phyloP scores from a whole-genome alignment of 1,139 yeast genomes.

The Yamadazyma kanchanaburiensis region DNA sequence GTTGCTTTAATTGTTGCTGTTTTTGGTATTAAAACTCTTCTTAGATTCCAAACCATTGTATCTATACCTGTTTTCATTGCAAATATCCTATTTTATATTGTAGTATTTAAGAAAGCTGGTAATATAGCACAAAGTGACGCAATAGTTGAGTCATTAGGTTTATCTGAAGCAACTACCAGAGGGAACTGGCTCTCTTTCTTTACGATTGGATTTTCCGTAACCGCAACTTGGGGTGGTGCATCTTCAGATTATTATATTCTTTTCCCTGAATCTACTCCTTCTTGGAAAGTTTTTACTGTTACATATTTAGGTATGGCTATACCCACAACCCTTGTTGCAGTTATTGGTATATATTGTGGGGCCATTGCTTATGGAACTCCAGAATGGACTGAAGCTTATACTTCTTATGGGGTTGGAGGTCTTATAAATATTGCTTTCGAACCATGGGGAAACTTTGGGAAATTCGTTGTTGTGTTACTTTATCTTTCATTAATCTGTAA shows the following conservation, averaged over 20 bases:
- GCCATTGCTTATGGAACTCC: slow-evolving; percentile 61
- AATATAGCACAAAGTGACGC: slow-evolving; percentile 36
- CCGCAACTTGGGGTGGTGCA: slow-evolving; percentile 88
- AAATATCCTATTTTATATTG: slow-evolving; percentile 66
- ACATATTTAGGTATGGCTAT: slow-evolving; percentile 68
- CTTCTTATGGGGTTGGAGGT: slow-evolving; percentile 72
- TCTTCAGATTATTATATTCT: slow-evolving; percentile 83
- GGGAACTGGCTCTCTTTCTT: slow-evolving; percentile 77
- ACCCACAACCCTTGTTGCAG: slow-evolving; percentile 79
- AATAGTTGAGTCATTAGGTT: slow-evolving; percentile 13
- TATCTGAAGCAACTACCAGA: slow-evolving; percentile 36
- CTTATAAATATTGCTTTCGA: slow-evolving; percentile 62
- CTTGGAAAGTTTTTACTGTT: slow-evolving; percentile 49
- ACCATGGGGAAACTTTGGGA: slow-evolving; percentile 81
- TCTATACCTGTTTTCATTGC: slow-evolving; percentile 70
- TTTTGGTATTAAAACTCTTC: slow-evolving; percentile 47
- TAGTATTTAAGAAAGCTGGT: slow-evolving; percentile 53
- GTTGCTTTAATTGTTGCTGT: slow-evolving; percentile 29
- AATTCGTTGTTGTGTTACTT: slow-evolving; percentile 30
- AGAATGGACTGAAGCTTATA: slow-evolving; percentile 61
- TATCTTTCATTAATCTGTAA: slow-evolving; percentile 35
- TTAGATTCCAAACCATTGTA: slow-evolving; percentile 64
- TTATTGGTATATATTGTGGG: slow-evolving; percentile 69
- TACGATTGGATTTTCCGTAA: slow-evolving; percentile 71
- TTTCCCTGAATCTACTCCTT: slow-evolving; percentile 73